Evolutionary conservation across 2,329 filamentous ascomycete species (phyloP).

Genomic region (Paracamarosporium sp.): DNA sequence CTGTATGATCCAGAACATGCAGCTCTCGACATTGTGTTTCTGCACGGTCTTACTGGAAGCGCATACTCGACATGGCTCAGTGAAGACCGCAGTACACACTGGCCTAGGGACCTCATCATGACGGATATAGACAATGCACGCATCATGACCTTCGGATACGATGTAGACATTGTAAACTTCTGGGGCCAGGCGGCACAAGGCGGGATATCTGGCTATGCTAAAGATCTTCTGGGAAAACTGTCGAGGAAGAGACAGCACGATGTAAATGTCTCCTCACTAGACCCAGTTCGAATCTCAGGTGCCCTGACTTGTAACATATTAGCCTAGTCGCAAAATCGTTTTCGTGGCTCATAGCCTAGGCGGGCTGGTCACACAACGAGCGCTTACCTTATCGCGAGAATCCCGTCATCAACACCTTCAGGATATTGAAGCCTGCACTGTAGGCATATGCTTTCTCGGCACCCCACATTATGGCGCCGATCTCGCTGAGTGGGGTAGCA

Average conservation of each 20-base stretch:
- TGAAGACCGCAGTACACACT: conserved; percentile 5
- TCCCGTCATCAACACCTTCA: not conserved
- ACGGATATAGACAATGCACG: conserved; percentile 8
- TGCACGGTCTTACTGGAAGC: conserved; percentile 17
- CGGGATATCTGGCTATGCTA: conserved; percentile 4
- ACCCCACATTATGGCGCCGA: conserved; percentile 17
- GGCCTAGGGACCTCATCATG: conserved; percentile 11
- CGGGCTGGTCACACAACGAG: conserved; percentile 15
- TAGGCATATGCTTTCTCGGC: conserved; percentile 15
- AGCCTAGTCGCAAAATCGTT: not conserved
- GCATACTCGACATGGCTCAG: conserved; percentile 12
- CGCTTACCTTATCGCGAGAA: not conserved
- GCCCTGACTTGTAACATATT: too few species aligned
- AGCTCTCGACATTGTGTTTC: conserved; percentile 10
- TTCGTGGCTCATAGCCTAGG: conserved; percentile 18
- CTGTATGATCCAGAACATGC: too few species aligned
- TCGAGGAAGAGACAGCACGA: not conserved
- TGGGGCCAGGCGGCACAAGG: conserved; percentile 2
- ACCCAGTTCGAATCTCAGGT: too few species aligned
- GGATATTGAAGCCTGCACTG: not conserved
- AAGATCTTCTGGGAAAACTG: conserved; percentile 7
- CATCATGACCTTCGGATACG: conserved; percentile 17
- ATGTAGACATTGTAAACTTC: conserved; percentile 12
- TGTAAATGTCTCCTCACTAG: not conserved
- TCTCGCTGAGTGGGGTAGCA: conserved; percentile 10